Evolutionary conservation across 257 asterid genomes (phyloP).

Genomic region (Salvia hispanica): DNA sequence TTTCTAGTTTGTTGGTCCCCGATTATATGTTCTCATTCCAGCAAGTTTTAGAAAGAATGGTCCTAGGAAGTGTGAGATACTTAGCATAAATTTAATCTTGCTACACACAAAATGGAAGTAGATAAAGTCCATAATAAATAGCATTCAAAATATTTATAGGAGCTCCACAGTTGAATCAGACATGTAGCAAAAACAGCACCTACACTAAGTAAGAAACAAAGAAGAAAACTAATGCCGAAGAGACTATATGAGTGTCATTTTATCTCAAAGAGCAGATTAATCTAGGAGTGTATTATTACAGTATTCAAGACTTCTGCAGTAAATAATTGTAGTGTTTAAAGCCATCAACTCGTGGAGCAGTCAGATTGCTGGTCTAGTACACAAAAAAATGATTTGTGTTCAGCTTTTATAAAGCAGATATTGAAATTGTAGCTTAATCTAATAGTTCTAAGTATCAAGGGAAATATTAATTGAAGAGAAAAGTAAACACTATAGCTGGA

Average conservation of each 20-base stretch:
- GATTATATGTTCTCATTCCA: neutral
- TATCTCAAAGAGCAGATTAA: neutral
- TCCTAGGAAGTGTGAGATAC: conserved; percentile 4
- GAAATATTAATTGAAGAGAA: neutral
- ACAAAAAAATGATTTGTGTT: neutral
- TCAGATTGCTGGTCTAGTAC: neutral
- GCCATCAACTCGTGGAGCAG: neutral
- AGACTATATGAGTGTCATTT: neutral
- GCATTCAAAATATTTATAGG: conserved; percentile 22
- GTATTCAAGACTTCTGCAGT: neutral
- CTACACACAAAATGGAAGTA: neutral
- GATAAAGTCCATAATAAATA: neutral
- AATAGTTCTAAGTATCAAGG: conserved; percentile 1
- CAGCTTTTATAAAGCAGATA: conserved; percentile 1
- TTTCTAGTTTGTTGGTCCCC: neutral
- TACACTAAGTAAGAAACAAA: neutral
- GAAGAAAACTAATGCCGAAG: neutral
- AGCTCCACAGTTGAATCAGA: conserved; percentile 14
- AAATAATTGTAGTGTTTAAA: neutral
- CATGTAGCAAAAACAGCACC: neutral
- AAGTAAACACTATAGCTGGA: neutral
- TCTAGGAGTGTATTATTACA: neutral
- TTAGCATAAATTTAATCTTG: neutral
- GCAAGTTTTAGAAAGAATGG: conserved; percentile 4
- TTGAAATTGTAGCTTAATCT: neutral